Evolutionary conservation across 495 filamentous ascomycete species (phyloP).

Genomic region (Letharia lupina): DNA sequence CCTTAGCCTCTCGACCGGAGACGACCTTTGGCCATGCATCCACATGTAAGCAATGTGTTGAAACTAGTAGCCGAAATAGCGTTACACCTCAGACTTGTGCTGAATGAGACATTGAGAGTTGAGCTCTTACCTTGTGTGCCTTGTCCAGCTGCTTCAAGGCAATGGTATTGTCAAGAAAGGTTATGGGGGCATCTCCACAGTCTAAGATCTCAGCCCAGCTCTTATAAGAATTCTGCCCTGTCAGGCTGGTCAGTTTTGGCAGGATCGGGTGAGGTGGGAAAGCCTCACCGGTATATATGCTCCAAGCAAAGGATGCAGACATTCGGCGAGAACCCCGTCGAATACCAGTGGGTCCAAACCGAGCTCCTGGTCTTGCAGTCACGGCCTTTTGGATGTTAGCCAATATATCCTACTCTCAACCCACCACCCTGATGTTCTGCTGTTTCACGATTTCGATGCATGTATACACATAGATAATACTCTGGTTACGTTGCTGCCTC

Average conservation of each 20-base stretch:
- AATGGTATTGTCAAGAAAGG: conserved; percentile 44
- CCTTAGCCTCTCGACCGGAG: conserved; percentile 27
- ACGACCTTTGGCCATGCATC: conserved; percentile 17
- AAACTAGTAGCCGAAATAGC: background rate
- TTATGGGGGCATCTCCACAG: conserved; percentile 46
- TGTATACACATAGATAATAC: background rate
- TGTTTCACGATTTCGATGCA: background rate
- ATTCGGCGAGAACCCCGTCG: conserved; percentile 40
- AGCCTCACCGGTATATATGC: conserved; percentile 35
- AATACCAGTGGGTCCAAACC: conserved; percentile 44
- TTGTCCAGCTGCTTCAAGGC: conserved; percentile 43
- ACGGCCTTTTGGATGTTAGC: conserved; percentile 28
- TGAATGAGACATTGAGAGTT: background rate
- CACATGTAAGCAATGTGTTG: background rate
- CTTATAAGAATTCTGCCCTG: conserved; percentile 35
- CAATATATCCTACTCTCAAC: background rate
- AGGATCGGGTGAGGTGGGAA: conserved; percentile 4
- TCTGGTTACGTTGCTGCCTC: background rate
- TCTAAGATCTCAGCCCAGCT: conserved; percentile 44
- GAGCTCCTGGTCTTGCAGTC: conserved; percentile 34
- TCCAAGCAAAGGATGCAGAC: conserved; percentile 29
- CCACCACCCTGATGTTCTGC: background rate
- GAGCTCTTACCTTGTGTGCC: conserved; percentile 33
- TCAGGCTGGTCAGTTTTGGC: background rate
- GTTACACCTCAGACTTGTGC: background rate